Percentiles rank a stretch among this genome's conserved stretches.
phyloP scores from a whole-genome alignment of 129 eudicot species.

The Glebionis coronaria region DNA sequence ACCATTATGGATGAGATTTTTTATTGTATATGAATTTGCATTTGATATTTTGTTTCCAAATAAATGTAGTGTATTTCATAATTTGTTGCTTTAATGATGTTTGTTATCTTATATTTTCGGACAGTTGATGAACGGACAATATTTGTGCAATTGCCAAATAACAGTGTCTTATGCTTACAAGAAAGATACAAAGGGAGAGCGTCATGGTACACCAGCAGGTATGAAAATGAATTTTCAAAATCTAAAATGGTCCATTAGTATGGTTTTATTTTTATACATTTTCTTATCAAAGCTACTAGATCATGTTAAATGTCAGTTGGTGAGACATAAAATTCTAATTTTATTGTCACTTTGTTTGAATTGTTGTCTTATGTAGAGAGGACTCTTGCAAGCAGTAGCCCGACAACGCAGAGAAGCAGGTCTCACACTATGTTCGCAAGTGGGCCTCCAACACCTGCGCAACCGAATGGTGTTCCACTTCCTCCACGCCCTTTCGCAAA shows the following conservation, averaged over 20 bases:
- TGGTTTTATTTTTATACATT: not conserved
- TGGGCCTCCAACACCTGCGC: slow-evolving; percentile 87
- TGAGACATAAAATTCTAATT: not conserved
- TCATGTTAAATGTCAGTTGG: not conserved
- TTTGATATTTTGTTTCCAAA: not conserved
- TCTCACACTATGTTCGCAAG: slow-evolving; percentile 98
- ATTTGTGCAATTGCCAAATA: slow-evolving; percentile 96
- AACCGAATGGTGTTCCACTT: slow-evolving; percentile 62
- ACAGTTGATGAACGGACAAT: slow-evolving; percentile 98
- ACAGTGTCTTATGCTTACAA: too few relatives aligned
- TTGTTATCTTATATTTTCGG: slow-evolving; percentile 2
- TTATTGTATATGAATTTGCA: not conserved
- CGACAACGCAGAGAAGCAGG: slow-evolving; percentile 70
- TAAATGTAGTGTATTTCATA: too few relatives aligned
- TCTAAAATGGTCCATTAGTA: too few relatives aligned
- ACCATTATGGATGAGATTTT: not conserved
- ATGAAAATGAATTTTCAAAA: too few relatives aligned
- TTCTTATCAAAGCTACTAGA: not conserved
- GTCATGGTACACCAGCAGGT: slow-evolving; percentile 99
- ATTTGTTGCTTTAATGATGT: too few relatives aligned
- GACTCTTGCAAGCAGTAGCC: slow-evolving; percentile 84
- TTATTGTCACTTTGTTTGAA: not conserved
- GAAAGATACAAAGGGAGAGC: slow-evolving; percentile 98
- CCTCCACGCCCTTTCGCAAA: slow-evolving; percentile 74
- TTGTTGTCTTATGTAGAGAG: slow-evolving; percentile 48